A percentile compares a stretch with the other conserved stretches of the same genome.
Conservation (phyloP, 345 rosid species). For the Gossypium ekmanianum region DNA sequence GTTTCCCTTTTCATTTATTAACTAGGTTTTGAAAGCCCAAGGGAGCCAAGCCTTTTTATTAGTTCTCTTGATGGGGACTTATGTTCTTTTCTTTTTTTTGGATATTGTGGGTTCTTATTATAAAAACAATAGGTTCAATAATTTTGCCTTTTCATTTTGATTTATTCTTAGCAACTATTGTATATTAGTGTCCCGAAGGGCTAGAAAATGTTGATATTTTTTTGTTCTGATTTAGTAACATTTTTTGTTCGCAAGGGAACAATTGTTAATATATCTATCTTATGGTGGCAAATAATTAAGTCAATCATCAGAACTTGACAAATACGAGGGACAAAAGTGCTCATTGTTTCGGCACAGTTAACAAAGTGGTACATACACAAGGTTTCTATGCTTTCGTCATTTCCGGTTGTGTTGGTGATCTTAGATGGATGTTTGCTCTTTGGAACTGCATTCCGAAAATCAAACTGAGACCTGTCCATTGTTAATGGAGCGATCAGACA, state of each 20-base stretch:
- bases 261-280: slow-evolving; percentile 18
- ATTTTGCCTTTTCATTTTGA: background rate
- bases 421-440: slow-evolving; percentile 77
- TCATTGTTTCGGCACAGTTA: slow-evolving; percentile 6
- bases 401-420: slow-evolving; percentile 31
- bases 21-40: background rate
- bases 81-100: background rate
- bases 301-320: slow-evolving; percentile 3
- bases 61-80: background rate
- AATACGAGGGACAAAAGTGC: slow-evolving; percentile 1
- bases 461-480: slow-evolving; percentile 43
- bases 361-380: slow-evolving; percentile 5
- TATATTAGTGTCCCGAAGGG: background rate
- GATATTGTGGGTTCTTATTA: background rate
- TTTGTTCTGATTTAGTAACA: slow-evolving; percentile 12
- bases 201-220: background rate
- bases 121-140: background rate
- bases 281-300: slow-evolving; percentile 22
- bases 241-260: slow-evolving; percentile 23
- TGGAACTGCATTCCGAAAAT: slow-evolving; percentile 44
- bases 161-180: background rate
- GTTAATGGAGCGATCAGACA: slow-evolving; percentile 73
- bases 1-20: background rate
- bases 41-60: background rate
- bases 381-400: slow-evolving; percentile 45